A percentile compares a stretch with the other conserved stretches of the same genome.
Conservation (phyloP, 305 asterid genomes). For the Ilex paraguariensis region DNA sequence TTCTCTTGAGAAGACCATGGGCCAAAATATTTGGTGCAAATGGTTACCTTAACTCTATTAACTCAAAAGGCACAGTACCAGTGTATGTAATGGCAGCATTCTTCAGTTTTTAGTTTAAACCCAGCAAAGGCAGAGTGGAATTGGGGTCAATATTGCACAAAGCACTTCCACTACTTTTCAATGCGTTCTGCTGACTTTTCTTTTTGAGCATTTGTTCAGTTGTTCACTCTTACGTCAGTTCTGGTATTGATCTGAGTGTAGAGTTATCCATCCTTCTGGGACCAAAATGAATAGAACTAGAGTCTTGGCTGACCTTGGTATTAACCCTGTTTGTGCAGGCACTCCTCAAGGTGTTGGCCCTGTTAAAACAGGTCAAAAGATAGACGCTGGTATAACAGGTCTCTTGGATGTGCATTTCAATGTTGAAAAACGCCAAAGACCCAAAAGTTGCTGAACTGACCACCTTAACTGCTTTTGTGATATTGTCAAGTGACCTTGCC, state of each 20-base stretch:
- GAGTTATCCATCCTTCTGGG: background rate
- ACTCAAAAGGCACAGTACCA: too few species aligned
- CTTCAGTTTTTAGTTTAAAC: too few species aligned
- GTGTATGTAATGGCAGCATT: too few species aligned
- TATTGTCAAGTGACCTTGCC: too few species aligned
- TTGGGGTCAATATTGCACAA: too few species aligned
- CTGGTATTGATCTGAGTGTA: background rate
- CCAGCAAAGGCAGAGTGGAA: too few species aligned
- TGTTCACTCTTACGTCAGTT: background rate
- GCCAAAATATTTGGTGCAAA: too few species aligned
- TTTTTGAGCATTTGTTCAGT: background rate
- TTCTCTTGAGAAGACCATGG: too few species aligned
- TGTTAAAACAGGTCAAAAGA: constrained; percentile 72
- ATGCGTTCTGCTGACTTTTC: background rate
- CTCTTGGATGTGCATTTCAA: constrained; percentile 65
- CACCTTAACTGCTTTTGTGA: background rate
- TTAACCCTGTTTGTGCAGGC: constrained; percentile 40
- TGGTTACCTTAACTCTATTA: too few species aligned
- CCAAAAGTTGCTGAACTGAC: constrained; percentile 17
- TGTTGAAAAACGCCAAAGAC: constrained; percentile 51
- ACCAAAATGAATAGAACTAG: background rate
- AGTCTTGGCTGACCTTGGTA: background rate
- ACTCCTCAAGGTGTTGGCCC: constrained; percentile 92
- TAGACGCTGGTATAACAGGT: constrained; percentile 89
- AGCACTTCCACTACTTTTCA: too few species aligned